Conservation (phyloP, 2,329 filamentous ascomycete genomes). For the Periglandula ipomoeae region DNA sequence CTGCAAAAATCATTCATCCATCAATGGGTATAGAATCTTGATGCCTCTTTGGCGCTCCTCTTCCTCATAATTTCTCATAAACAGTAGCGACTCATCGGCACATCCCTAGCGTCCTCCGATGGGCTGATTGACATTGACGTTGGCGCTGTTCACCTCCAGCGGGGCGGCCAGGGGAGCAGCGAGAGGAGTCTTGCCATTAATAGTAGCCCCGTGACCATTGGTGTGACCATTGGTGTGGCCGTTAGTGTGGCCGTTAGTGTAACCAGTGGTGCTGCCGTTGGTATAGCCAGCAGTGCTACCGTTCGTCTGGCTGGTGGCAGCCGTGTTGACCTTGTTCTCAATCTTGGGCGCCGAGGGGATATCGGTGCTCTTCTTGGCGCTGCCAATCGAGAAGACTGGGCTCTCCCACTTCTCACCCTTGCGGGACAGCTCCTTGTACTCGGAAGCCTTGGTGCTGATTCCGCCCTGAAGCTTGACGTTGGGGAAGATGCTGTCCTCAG, state of each 20-base stretch:
- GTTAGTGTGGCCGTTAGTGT: conserved; percentile 14
- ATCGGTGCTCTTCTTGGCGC: conserved; percentile 60
- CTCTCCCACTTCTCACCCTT: conserved; percentile 95
- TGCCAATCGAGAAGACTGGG: conserved; percentile 82
- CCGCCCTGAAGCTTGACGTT: conserved; percentile 71
- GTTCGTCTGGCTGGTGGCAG: conserved; percentile 12
- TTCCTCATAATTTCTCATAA: conserved; percentile 2
- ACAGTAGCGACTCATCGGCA: conserved; percentile 7
- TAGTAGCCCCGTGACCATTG: conserved; percentile 7
- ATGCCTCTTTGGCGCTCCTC: conserved; percentile 1
- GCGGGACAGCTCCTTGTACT: conserved; percentile 78
- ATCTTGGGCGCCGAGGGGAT: conserved; percentile 54
- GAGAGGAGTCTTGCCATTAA: conserved; percentile 5
- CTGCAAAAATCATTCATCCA: neutral
- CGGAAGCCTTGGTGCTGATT: conserved; percentile 86
- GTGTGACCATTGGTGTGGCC: conserved; percentile 10
- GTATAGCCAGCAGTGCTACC: too few relatives aligned
- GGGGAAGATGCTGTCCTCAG: conserved; percentile 84
- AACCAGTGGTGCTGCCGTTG: conserved; percentile 11
- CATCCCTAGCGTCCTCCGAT: conserved; percentile 12
- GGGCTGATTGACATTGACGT: conserved; percentile 1
- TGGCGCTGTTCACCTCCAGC: conserved; percentile 2
- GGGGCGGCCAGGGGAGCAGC: conserved; percentile 1
- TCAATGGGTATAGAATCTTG: conserved; percentile 13
- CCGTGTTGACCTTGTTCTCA: conserved; percentile 32